phyloP scores from a whole-genome alignment of 2,329 filamentous ascomycete species.

The Botrytis deweyae region DNA sequence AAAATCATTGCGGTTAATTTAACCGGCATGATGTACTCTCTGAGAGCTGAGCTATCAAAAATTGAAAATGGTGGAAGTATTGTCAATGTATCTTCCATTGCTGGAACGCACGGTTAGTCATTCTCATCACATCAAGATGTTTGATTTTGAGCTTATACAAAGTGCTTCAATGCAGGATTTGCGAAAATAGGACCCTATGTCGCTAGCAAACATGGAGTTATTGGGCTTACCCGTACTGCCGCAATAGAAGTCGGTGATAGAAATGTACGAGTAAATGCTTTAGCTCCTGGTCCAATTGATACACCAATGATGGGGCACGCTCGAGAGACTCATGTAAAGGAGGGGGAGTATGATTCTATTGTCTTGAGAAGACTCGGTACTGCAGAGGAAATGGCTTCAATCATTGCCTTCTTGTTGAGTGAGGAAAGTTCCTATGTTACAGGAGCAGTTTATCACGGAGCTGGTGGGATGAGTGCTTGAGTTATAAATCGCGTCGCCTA shows the following conservation, averaged over 20 bases:
- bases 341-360: constrained; percentile 40
- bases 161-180: constrained; percentile 36
- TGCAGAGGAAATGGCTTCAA: constrained; percentile 46
- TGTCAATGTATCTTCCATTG: constrained; percentile 48
- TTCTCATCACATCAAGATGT: background rate
- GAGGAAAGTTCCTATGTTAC: constrained; percentile 35
- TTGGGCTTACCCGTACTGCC: constrained; percentile 43
- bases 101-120: constrained; percentile 47
- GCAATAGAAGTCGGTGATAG: constrained; percentile 25
- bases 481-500: rapidly evolving
- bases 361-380: constrained; percentile 46
- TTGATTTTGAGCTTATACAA: constrained; percentile 28
- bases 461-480: constrained; percentile 37
- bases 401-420: constrained; percentile 49
- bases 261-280: constrained; percentile 43
- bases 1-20: constrained; percentile 43
- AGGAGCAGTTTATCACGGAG: constrained; percentile 34
- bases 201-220: constrained; percentile 43
- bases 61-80: constrained; percentile 43
- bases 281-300: constrained; percentile 46
- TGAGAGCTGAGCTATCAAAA: constrained; percentile 43
- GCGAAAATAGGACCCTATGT: constrained; percentile 35
- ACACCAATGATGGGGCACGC: constrained; percentile 49
- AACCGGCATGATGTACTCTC: constrained; percentile 42
- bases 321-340: constrained; percentile 24